Evolutionary conservation across 345 rosid genomes (phyloP).

Genomic region (Salix suchowensis): DNA sequence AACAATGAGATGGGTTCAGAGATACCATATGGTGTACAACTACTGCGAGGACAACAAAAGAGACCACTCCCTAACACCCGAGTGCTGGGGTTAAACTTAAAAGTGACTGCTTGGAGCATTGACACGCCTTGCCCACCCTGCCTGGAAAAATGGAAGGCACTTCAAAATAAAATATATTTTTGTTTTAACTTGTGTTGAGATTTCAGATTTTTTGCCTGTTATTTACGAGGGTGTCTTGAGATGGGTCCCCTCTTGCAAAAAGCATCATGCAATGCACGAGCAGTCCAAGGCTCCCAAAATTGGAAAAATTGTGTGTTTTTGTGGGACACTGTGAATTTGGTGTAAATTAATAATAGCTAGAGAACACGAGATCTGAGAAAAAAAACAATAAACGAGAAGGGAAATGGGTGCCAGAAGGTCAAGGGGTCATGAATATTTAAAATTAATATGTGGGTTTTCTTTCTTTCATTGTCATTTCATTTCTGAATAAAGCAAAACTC

Average conservation of each 20-base stretch:
- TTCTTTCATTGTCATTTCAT: conserved; percentile 24
- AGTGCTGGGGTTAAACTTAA: conserved; percentile 57
- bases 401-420: background rate
- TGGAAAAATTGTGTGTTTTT: background rate
- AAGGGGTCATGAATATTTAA: conserved; percentile 6
- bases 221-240: conserved; percentile 21
- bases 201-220: background rate
- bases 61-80: conserved; percentile 83
- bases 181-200: background rate
- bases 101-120: background rate
- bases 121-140: background rate
- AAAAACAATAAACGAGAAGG: background rate
- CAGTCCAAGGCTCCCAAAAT: conserved; percentile 20
- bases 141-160: background rate
- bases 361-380: background rate
- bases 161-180: too few relatives aligned
- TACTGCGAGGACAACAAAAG: conserved; percentile 74
- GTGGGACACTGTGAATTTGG: background rate
- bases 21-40: conserved; percentile 56
- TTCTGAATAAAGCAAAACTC: conserved; percentile 28
- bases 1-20: conserved; percentile 85
- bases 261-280: conserved; percentile 1
- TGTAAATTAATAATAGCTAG: conserved; percentile 13
- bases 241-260: conserved; percentile 23
- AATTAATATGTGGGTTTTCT: background rate